Base-by-base conservation (phyloP, 83 land plant species). In the Thuja plicata region DNA sequence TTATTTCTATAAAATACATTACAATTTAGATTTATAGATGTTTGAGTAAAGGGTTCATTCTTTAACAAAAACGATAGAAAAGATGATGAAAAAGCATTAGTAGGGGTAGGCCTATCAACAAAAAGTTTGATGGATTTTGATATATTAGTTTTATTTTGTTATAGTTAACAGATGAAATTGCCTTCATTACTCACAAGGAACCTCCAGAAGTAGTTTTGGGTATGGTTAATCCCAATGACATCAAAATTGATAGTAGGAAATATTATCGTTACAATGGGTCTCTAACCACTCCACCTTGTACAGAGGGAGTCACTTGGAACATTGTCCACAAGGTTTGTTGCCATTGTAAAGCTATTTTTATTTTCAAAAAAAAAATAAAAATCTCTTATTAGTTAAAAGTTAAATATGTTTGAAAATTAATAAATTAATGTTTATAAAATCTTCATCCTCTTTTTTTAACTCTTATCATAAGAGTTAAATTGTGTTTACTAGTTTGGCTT, bases 261-360 rank as follows among this genome's bases (percentile, higher is more conserved):
- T 93, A 90, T 66, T 93, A 93, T 46, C 89, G 91, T 45, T 93
- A 93, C 91, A 81, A 78, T 77, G 93, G 93, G 0, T 92, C 93
- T 38, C 91, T 94, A 10, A 94, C 95, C 35, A 86, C 86, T 55
- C 94, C 94, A 34, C 92, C 94, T 40, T 92, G 93, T 84, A 92
- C 93, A 1, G 90, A 92, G 86, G 93, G 93, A 38, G 95, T 91
- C 54, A 86, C 89, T 30, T 94, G 93, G 95, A 94, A 87, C 5
- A 88, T 93, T 9, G 54, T 89, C 9, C 84, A 87, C 0, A 85
- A 90, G 92, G 92, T 90, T 77, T 43, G 16, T 17, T 35, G 21
- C 15, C 5, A 0, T 11, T 32, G 4, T 85, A 6, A 9, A 27
- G 16, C 16, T 60, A 8, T 60, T n/a, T 2, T 37, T 0, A 2